Evolutionary conservation across 768 basidiomycete genomes (phyloP), one percentile per base, ranked within the genome.

Genomic region (Podaxis rugospora): DNA sequence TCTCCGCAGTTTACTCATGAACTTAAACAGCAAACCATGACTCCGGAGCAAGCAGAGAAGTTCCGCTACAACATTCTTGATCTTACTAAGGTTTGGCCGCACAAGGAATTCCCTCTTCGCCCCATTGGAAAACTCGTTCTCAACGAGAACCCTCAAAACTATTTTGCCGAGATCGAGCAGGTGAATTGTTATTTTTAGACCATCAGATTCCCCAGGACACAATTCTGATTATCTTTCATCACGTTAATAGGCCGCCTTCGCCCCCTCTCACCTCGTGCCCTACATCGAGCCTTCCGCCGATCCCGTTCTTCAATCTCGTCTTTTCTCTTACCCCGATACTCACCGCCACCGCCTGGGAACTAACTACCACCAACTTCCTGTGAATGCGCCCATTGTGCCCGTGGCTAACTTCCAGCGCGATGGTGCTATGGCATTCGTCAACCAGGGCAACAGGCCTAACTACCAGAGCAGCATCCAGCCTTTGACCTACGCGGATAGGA

Each of bases 91-190:
- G 78, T 96, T 67, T 94, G 94, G 88, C 86, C 96, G 5, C 95
- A 98, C 71, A 74, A 75, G 54, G 83, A 94, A 7, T 94, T 82
- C 76, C 96, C 95, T n/a, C 81, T 97, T 64, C 88, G 93, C 65
- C 88, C 86, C 44, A 75, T 98, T 65, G 95, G 95, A 68, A 93
- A 88, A 71, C 77, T 97, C 59, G 89, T 91, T 21, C 82, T 92
- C 64, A 83, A 92, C 72, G 82, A 90, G 74, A 89, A 90, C 69
- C 78, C 82, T 18, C 78, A 88, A 70, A 93, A 93, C 78, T 97
- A 93, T 83, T 97, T 97, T 62, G 88, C 93, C 54, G 95, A 98
- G 77, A 88, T 95, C 50, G 95, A 98, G 74, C 94, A 98, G 78
- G 89, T 91, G 37, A 65, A 80, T 63, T 35, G 25, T 44, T 70